Conservation (phyloP, 352 stramenopile genomes). For the Phytophthora citrophthora region DNA sequence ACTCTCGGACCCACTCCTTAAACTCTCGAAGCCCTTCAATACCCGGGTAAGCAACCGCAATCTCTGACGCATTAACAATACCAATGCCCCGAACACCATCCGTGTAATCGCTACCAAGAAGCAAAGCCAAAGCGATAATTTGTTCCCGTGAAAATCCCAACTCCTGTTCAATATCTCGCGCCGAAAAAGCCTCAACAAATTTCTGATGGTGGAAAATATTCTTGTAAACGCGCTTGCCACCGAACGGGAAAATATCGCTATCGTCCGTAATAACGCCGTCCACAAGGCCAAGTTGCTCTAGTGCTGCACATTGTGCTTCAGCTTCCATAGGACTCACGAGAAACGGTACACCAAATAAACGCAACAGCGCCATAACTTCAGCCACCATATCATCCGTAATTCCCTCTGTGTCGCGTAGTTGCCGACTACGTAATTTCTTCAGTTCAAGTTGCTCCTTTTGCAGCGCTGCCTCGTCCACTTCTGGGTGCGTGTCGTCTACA, state of each 20-base stretch:
- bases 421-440: conserved; percentile 78
- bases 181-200: conserved; percentile 98
- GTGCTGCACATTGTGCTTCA: conserved; percentile 97
- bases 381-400: conserved; percentile 98
- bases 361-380: conserved; percentile 96
- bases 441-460: conserved; percentile 70
- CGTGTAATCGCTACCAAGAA: conserved; percentile 98
- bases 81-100: conserved; percentile 82
- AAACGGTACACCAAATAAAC: conserved; percentile 98
- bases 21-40: conserved; percentile 90
- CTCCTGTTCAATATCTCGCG: conserved; percentile 92
- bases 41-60: conserved; percentile 81
- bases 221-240: conserved; percentile 95
- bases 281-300: conserved; percentile 96
- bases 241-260: conserved; percentile 95
- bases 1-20: conserved; percentile 73
- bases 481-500: conserved; percentile 12
- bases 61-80: conserved; percentile 84
- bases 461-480: conserved; percentile 47
- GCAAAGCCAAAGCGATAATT: conserved; percentile 91
- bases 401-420: conserved; percentile 91
- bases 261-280: conserved; percentile 99
- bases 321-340: conserved; percentile 99
- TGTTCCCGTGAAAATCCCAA: conserved; percentile 93
- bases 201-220: conserved; percentile 99